Percentiles rank a stretch among this genome's conserved stretches.
Evolutionary conservation across 768 basidiomycete species (phyloP).

Genomic region (Macrolepiota fuliginosa): DNA sequence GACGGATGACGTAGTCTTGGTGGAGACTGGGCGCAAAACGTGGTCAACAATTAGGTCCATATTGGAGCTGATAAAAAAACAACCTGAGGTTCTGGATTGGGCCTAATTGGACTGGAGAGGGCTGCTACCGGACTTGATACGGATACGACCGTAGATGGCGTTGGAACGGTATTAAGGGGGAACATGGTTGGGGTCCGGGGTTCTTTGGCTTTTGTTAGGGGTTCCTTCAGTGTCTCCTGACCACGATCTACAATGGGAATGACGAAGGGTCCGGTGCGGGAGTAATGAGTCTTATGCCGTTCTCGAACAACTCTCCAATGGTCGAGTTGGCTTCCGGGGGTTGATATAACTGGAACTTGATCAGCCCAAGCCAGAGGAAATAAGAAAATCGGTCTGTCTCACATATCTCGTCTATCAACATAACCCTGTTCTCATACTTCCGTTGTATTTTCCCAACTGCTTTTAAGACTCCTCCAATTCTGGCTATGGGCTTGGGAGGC

Average conservation of each 20-base stretch:
- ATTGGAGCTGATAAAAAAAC: not conserved
- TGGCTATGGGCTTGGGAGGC: conserved; percentile 34
- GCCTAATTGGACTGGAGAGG: conserved; percentile 27
- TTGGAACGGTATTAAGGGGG: conserved; percentile 15
- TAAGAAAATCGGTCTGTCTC: conserved; percentile 15
- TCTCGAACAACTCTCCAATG: conserved; percentile 54
- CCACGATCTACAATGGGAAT: conserved; percentile 32
- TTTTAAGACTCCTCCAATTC: conserved; percentile 44
- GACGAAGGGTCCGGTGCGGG: conserved; percentile 45
- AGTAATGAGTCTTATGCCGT: conserved; percentile 55
- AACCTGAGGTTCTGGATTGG: conserved; percentile 15
- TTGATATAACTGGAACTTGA: conserved; percentile 36
- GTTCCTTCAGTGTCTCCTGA: conserved; percentile 3
- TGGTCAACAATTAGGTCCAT: not conserved
- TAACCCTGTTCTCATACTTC: conserved; percentile 40
- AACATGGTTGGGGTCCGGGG: conserved; percentile 7
- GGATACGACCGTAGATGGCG: conserved; percentile 20
- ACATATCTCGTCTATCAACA: conserved; percentile 54
- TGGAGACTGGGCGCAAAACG: conserved; percentile 24
- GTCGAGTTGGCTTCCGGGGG: conserved; percentile 46
- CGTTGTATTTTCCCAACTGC: conserved; percentile 44
- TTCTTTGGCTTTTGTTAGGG: not conserved
- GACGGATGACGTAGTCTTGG: conserved; percentile 71
- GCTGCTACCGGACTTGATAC: conserved; percentile 20
- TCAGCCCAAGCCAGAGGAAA: not conserved